Evolutionary conservation across 495 filamentous ascomycete genomes (phyloP).

Genomic region (Talaromyces ruber): DNA sequence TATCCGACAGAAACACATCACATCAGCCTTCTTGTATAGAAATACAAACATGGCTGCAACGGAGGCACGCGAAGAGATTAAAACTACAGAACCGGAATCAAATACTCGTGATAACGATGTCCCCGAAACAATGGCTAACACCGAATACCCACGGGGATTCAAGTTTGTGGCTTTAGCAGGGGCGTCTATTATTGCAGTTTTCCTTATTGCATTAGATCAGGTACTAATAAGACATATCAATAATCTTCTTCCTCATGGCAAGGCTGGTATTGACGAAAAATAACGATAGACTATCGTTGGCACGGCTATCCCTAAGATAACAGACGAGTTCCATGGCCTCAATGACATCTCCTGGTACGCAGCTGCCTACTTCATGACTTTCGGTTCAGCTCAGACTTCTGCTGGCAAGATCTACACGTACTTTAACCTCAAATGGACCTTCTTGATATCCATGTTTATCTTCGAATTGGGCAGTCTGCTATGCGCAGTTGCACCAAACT

Average conservation of each 20-base stretch:
- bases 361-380: slow-evolving; percentile 17
- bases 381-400: slow-evolving; percentile 18
- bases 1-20: too few species aligned
- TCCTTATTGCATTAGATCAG: slow-evolving; percentile 50
- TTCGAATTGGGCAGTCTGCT: slow-evolving; percentile 64
- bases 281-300: slow-evolving; percentile 8
- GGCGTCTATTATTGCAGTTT: slow-evolving; percentile 26
- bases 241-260: background rate
- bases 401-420: slow-evolving; percentile 20
- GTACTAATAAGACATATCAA: background rate
- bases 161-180: background rate
- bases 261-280: background rate
- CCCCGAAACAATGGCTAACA: background rate
- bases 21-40: too few species aligned
- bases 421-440: slow-evolving; percentile 18
- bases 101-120: background rate
- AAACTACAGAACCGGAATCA: background rate
- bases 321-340: slow-evolving; percentile 19
- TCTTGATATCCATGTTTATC: slow-evolving; percentile 20
- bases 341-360: slow-evolving; percentile 18
- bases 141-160: background rate
- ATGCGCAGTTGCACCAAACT: slow-evolving; percentile 57
- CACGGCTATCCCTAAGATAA: slow-evolving; percentile 18
- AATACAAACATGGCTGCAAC: background rate
- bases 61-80: background rate